phyloP scores from a whole-genome alignment of 495 filamentous ascomycete genomes.

The Cryomyces minteri region DNA sequence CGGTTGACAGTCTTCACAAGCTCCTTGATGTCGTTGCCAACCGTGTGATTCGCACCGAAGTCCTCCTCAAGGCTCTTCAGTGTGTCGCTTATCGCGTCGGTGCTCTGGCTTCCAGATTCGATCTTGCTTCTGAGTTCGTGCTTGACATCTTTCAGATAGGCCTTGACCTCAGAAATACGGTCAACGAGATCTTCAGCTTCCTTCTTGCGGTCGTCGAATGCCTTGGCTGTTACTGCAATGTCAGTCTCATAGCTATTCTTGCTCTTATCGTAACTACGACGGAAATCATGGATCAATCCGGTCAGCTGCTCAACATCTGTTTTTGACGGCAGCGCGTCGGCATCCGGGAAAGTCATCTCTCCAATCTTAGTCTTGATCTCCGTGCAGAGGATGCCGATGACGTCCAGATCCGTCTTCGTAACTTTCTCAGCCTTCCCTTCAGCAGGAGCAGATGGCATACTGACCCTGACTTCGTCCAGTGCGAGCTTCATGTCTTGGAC shows the following conservation, averaged over 20 bases:
- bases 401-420: slow-evolving; percentile 61
- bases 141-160: slow-evolving; percentile 37
- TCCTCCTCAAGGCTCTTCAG: slow-evolving; percentile 23
- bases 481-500: slow-evolving; percentile 54
- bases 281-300: slow-evolving; percentile 48
- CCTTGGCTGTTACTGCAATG: slow-evolving; percentile 54
- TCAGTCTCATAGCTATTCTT: slow-evolving; percentile 47
- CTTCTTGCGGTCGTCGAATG: slow-evolving; percentile 57
- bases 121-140: slow-evolving; percentile 47
- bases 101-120: slow-evolving; percentile 33
- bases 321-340: slow-evolving; percentile 42
- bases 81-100: slow-evolving; percentile 34
- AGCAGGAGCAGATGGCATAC: slow-evolving; percentile 26
- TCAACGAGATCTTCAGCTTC: slow-evolving; percentile 40
- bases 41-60: slow-evolving; percentile 25
- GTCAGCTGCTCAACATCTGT: slow-evolving; percentile 44
- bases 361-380: slow-evolving; percentile 63
- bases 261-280: slow-evolving; percentile 21
- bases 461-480: slow-evolving; percentile 55
- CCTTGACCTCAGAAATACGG: slow-evolving; percentile 39
- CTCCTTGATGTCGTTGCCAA: slow-evolving; percentile 52
- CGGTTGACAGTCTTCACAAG: slow-evolving; percentile 58
- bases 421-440: slow-evolving; percentile 45
- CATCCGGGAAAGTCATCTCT: slow-evolving; percentile 46
- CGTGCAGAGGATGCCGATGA: slow-evolving; percentile 55